Evolutionary conservation across 257 asterid species (phyloP).

Genomic region (Solanum phureja): DNA sequence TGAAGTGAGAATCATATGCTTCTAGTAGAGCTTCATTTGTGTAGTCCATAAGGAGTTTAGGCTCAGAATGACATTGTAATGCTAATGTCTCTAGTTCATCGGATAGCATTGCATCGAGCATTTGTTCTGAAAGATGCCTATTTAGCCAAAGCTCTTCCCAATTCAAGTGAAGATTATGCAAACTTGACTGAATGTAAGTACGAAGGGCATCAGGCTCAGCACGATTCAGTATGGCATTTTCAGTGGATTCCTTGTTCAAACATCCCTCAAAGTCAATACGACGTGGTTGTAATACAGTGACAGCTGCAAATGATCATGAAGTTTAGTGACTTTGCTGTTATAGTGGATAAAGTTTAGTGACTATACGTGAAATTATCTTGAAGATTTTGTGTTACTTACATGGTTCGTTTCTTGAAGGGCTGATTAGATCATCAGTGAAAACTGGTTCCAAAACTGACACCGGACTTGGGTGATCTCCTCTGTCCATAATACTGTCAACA

Average conservation of each 20-base stretch:
- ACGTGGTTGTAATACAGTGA: slow-evolving; percentile 30
- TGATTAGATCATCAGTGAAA: slow-evolving; percentile 36
- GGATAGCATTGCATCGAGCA: slow-evolving; percentile 28
- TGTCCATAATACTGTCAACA: slow-evolving; percentile 26
- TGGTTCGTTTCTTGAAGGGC: slow-evolving; percentile 36
- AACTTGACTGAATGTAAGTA: slow-evolving; percentile 32
- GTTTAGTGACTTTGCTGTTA: not conserved
- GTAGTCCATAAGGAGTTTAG: slow-evolving; percentile 63
- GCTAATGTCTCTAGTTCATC: slow-evolving; percentile 20
- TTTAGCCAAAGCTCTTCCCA: slow-evolving; percentile 37
- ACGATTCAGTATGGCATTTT: slow-evolving; percentile 4
- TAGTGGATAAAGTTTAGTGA: not conserved
- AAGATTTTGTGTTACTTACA: slow-evolving; percentile 22
- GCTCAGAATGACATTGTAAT: slow-evolving; percentile 24
- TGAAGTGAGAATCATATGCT: slow-evolving; percentile 20
- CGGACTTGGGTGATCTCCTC: slow-evolving; percentile 71
- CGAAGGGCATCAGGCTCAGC: slow-evolving; percentile 23
- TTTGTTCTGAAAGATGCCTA: slow-evolving; percentile 18
- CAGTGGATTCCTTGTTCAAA: slow-evolving; percentile 16
- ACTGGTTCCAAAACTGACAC: slow-evolving; percentile 69
- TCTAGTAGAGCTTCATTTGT: slow-evolving; percentile 50
- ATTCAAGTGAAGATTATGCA: slow-evolving; percentile 36
- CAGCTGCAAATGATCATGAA: slow-evolving; percentile 23
- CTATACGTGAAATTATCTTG: not conserved
- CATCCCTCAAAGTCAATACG: slow-evolving; percentile 44